Evolutionary conservation across 768 basidiomycete genomes (phyloP).

Genomic region (Leccinellum rugosiceps): DNA sequence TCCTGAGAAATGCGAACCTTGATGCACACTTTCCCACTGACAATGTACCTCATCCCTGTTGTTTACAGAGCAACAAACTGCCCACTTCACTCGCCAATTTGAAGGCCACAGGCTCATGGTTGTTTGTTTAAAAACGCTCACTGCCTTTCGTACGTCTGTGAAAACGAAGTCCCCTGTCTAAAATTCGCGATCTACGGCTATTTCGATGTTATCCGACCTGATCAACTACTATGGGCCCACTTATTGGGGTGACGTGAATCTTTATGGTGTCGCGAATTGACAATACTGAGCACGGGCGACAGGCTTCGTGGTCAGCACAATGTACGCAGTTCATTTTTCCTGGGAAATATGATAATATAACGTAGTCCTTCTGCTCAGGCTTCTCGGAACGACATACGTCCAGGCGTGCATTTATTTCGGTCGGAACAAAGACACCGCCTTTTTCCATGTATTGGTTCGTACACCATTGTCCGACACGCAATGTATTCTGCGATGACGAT

Average conservation of each 20-base stretch:
- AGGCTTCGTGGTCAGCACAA: slow-evolving; percentile 8
- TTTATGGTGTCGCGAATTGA: not conserved
- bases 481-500: not conserved
- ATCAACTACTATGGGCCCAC: not conserved
- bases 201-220: not conserved
- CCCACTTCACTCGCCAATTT: not conserved
- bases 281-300: not conserved
- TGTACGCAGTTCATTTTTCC: not conserved
- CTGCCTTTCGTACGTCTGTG: not conserved
- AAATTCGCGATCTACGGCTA: not conserved
- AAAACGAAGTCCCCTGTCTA: not conserved
- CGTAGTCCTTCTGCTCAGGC: not conserved
- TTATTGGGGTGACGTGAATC: slow-evolving; percentile 3
- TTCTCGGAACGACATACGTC: slow-evolving; percentile 6
- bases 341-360: not conserved
- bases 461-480: not conserved
- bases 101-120: not conserved
- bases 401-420: slow-evolving; percentile 1
- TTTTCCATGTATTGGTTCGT: slow-evolving; percentile 3
- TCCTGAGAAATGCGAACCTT: not conserved
- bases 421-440: not conserved
- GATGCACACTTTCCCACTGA: not conserved
- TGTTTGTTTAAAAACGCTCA: not conserved
- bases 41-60: not conserved
- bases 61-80: not conserved